Conservation (phyloP, 2,329 filamentous ascomycete genomes). For the Leptographium wingfieldii region DNA sequence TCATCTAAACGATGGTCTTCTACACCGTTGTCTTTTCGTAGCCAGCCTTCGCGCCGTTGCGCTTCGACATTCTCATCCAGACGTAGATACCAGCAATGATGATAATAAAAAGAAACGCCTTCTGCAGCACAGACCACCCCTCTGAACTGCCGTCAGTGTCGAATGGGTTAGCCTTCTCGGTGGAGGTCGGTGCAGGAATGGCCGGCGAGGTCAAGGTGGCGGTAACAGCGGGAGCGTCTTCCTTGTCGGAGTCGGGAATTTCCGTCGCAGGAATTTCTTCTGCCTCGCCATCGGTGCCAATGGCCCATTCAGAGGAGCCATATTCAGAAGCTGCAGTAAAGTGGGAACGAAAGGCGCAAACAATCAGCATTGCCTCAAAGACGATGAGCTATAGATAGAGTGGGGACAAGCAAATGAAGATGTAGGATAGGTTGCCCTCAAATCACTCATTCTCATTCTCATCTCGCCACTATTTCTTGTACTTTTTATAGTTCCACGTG, state of each 20-base stretch:
- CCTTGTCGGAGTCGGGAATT: conserved; percentile 14
- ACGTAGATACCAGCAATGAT: conserved; percentile 32
- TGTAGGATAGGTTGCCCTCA: not conserved
- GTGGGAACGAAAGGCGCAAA: conserved; percentile 10
- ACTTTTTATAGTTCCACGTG: conserved; percentile 65
- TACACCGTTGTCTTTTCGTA: conserved; percentile 33
- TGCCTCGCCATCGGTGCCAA: conserved; percentile 23
- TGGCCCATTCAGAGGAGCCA: conserved; percentile 25
- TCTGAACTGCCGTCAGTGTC: conserved; percentile 13
- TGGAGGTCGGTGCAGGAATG: not conserved
- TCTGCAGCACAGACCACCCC: conserved; percentile 33
- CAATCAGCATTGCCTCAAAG: conserved; percentile 2
- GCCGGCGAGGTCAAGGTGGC: not conserved
- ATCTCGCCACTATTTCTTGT: not conserved
- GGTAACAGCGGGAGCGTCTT: conserved; percentile 9
- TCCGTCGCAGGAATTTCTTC: conserved; percentile 5
- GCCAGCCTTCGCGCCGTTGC: conserved; percentile 20
- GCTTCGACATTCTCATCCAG: conserved; percentile 30
- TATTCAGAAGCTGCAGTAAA: conserved; percentile 19
- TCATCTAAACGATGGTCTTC: conserved; percentile 22
- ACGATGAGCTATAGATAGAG: not conserved
- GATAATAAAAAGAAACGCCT: conserved; percentile 36
- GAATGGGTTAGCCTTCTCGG: conserved; percentile 3
- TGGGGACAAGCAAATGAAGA: not conserved
- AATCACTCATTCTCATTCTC: not conserved